Conservation (phyloP, 2,329 filamentous ascomycete species). For the Madurella mycetomatis region DNA sequence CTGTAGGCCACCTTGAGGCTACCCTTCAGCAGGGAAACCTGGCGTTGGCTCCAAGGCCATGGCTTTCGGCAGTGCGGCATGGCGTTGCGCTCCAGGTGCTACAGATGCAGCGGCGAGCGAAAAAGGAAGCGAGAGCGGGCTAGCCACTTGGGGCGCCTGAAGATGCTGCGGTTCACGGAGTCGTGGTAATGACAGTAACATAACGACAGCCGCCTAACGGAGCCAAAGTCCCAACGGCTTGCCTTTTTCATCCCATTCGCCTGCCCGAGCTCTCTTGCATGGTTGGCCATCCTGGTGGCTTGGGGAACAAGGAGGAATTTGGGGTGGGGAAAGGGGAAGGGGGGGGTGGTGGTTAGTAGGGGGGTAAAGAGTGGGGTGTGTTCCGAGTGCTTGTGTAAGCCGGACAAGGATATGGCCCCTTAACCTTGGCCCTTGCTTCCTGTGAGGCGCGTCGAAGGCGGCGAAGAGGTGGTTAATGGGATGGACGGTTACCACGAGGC, state of each 20-base stretch:
- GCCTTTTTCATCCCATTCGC: constrained; percentile 12
- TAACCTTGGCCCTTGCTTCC: constrained; percentile 2
- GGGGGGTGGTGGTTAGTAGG: no score
- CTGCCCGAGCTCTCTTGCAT: constrained; percentile 12
- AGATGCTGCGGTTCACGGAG: constrained; percentile 10
- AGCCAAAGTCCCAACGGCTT: background rate
- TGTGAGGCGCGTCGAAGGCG: constrained; percentile 12
- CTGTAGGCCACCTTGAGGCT: constrained; percentile 11
- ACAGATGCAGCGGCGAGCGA: constrained; percentile 20
- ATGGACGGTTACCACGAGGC: constrained; percentile 28
- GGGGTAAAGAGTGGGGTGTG: constrained; percentile 1
- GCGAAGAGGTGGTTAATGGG: constrained; percentile 15
- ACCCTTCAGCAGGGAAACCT: constrained; percentile 10
- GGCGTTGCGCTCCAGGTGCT: constrained; percentile 20
- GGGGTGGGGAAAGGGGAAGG: no score
- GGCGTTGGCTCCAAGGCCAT: constrained; percentile 17
- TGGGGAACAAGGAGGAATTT: background rate
- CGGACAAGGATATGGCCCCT: constrained; percentile 12
- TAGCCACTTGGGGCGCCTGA: constrained; percentile 11
- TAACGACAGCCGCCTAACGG: no score
- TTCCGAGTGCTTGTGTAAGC: constrained; percentile 17
- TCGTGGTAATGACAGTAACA: no score
- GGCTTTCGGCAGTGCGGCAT: constrained; percentile 28
- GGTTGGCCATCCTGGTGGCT: constrained; percentile 18
- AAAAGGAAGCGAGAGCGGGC: constrained; percentile 18